phyloP scores from a whole-genome alignment of 192 early-diverging fungal genomes.

The Umbelopsis isabellina region DNA sequence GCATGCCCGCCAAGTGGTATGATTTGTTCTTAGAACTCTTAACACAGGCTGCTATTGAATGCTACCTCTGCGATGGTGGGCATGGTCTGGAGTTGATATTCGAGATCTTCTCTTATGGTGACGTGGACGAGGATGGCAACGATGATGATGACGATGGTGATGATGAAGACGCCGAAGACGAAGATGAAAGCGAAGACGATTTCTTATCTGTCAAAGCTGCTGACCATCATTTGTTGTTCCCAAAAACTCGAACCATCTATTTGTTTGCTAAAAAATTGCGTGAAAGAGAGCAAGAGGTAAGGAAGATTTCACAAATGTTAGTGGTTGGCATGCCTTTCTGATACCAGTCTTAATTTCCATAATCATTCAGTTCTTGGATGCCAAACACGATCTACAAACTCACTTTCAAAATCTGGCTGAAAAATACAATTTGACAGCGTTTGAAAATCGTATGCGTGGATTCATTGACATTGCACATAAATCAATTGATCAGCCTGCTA shows the following conservation, averaged over 20 bases:
- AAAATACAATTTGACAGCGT: conserved; percentile 41
- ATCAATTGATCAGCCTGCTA: conserved; percentile 38
- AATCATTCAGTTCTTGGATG: conserved; percentile 34
- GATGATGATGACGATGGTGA: conserved; percentile 7
- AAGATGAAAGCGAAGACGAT: conserved; percentile 30
- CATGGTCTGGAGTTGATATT: conserved; percentile 49
- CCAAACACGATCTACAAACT: conserved; percentile 27
- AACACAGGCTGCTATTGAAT: conserved; percentile 58
- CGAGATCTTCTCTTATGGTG: conserved; percentile 59
- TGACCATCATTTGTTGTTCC: conserved; percentile 39
- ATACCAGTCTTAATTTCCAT: not conserved
- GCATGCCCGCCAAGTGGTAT: conserved; percentile 53
- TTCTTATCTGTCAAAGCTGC: conserved; percentile 39
- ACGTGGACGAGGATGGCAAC: conserved; percentile 49
- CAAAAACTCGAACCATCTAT: conserved; percentile 40
- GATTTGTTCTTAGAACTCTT: conserved; percentile 55
- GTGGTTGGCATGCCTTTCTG: not conserved
- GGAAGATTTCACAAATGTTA: not conserved
- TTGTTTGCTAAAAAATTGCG: conserved; percentile 37
- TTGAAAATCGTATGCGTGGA: conserved; percentile 44
- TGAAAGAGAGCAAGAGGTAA: conserved; percentile 11
- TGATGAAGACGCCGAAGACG: conserved; percentile 24
- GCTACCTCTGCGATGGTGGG: conserved; percentile 53
- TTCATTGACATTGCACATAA: conserved; percentile 43
- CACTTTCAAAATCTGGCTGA: conserved; percentile 41